Evolutionary conservation across 2,329 filamentous ascomycete genomes (phyloP), one percentile per base, ranked within the genome.

Genomic region (Trichoderma simmonsii): DNA sequence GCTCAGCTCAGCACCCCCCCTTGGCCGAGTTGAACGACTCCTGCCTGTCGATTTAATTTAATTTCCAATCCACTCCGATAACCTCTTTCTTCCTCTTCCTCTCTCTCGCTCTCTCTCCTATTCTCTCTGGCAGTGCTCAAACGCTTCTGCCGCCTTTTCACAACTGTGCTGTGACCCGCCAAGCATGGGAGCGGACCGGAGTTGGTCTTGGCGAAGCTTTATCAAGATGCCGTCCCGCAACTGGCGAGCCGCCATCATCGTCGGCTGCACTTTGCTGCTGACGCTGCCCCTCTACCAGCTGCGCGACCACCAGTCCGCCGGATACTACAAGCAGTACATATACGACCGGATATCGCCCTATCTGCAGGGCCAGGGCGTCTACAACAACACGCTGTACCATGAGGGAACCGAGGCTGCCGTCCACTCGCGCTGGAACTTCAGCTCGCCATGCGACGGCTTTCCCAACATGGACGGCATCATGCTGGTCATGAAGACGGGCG

Each of bases 401-500:
- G 75, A 79, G 43, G 82, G 80, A 57, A 81, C 79, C 72, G 78
- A 81, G 70, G 75, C 75, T 26, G 73, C 75, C 62, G 78, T 82
- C 51, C 75, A 80, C 28, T 75, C 79, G 60, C 79, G 80, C 51
- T 82, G 79, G 68, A 82, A 82, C 74, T 81, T 82, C 51, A 80
- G 76, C 72, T 74, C 76, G 18, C 77, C 79, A 2, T 87, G 85
- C 75, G 77, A 79, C 57, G 78, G 78, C 72, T 84, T 86, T 66
- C 83, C 84, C 12, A 75, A 82, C 69, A 82, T 82, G 48, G 79
- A 83, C 34, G 82, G 83, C 72, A 81, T 87, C 59, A 81, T 85
- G 36, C 79, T 89, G 32, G 82, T 89, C 71, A 85, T 90, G 81
- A 90, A 90, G 80, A 89, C 88, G 1, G 87, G 88, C 60, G 86